A percentile compares a stretch with the other conserved stretches of the same genome.
Conservation (phyloP, 2,329 filamentous ascomycete species). For the Ophiostoma angusticollis region DNA sequence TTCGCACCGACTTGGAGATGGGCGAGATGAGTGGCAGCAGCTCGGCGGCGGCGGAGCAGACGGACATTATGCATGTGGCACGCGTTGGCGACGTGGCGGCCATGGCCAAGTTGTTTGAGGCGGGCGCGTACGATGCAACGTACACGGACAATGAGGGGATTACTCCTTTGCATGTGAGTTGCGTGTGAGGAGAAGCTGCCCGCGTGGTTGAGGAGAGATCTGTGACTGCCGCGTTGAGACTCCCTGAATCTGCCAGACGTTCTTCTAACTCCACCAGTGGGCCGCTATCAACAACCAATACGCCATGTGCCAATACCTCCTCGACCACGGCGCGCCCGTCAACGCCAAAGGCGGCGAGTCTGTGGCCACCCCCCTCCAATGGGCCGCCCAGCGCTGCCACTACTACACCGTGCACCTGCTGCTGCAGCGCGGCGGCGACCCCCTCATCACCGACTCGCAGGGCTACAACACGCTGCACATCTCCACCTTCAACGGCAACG, state of each 20-base stretch:
- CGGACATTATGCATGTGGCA: conserved; percentile 93
- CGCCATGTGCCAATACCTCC: conserved; percentile 89
- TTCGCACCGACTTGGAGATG: conserved; percentile 45
- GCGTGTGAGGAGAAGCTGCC: background rate
- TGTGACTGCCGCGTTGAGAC: background rate
- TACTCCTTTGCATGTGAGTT: conserved; percentile 72
- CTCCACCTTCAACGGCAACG: conserved; percentile 92
- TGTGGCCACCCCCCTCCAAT: conserved; percentile 84
- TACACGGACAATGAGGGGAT: conserved; percentile 87
- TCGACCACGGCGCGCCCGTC: conserved; percentile 73
- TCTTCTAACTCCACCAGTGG: conserved; percentile 57
- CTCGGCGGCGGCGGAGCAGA: conserved; percentile 23
- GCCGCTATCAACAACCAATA: conserved; percentile 98
- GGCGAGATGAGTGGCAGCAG: conserved; percentile 24
- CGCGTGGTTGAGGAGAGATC: no score
- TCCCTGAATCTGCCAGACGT: background rate
- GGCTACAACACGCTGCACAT: conserved; percentile 97
- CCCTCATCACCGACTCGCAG: conserved; percentile 81
- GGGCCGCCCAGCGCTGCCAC: conserved; percentile 92
- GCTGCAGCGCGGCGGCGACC: conserved; percentile 82
- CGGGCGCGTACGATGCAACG: conserved; percentile 66
- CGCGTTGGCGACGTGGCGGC: conserved; percentile 72
- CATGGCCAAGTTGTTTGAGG: conserved; percentile 83
- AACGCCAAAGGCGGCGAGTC: conserved; percentile 95
- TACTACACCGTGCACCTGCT: conserved; percentile 94